Percentiles rank a stretch among this genome's conserved stretches.
Evolutionary conservation across 2,329 filamentous ascomycete genomes (phyloP).

Genomic region (Clonostachys rosea): DNA sequence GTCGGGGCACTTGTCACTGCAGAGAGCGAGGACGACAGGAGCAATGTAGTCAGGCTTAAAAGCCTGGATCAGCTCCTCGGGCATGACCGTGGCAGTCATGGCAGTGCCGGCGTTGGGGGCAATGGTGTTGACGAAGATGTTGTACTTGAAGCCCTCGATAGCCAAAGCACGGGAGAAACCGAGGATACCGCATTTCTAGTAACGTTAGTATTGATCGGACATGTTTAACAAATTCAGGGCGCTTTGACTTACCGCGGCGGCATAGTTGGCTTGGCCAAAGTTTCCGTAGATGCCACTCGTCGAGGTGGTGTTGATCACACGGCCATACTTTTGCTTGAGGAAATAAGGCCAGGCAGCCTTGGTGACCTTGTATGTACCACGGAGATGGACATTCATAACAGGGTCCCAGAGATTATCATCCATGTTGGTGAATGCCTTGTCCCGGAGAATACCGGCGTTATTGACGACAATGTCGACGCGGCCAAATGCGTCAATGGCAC

Average conservation of each 20-base stretch:
- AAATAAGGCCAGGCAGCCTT: constrained; percentile 98
- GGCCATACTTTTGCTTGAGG: constrained; percentile 97
- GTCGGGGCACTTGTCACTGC: constrained; percentile 80
- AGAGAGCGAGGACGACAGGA: constrained; percentile 81
- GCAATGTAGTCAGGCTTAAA: constrained; percentile 99
- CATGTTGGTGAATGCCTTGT: constrained; percentile 99
- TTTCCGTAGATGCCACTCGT: constrained; percentile 98
- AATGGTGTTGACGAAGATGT: constrained; percentile 97
- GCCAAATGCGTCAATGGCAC: constrained; percentile 87
- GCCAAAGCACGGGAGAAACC: constrained; percentile 92
- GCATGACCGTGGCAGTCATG: constrained; percentile 92
- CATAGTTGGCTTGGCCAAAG: constrained; percentile 98
- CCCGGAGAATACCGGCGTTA: constrained; percentile 95
- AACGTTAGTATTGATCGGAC: constrained; percentile 8
- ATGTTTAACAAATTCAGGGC: neutral
- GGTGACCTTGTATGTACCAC: constrained; percentile 93
- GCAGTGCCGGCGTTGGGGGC: constrained; percentile 94
- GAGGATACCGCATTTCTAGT: constrained; percentile 82
- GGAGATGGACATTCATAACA: constrained; percentile 86
- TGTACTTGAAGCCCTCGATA: constrained; percentile 91
- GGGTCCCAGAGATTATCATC: constrained; percentile 89
- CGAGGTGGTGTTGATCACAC: constrained; percentile 93
- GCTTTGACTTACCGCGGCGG: constrained; percentile 65
- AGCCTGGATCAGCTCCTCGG: constrained; percentile 95
- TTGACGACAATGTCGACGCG: constrained; percentile 95